phyloP scores from a whole-genome alignment of 2,329 filamentous ascomycete species.

The Nemania abortiva region DNA sequence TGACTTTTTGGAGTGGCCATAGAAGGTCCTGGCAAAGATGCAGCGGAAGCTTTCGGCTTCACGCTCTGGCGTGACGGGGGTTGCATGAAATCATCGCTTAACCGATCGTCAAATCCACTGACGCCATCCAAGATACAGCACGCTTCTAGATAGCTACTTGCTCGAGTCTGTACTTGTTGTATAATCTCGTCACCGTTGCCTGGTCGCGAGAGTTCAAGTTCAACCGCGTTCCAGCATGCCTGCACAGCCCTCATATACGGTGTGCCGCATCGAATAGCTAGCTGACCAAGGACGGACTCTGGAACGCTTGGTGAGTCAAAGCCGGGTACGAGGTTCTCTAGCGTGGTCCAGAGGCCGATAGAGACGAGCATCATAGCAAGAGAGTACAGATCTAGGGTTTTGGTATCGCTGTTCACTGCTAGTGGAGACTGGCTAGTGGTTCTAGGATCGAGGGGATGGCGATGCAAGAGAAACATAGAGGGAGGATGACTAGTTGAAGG shows the following conservation, averaged over 20 bases:
- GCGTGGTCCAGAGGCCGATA: slow-evolving; percentile 79
- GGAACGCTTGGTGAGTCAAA: slow-evolving; percentile 65
- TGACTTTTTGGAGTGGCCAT: slow-evolving; percentile 10
- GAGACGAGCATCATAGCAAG: slow-evolving; percentile 79
- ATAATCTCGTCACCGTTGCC: slow-evolving; percentile 64
- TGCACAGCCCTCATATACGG: slow-evolving; percentile 81
- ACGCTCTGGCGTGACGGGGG: slow-evolving; percentile 34
- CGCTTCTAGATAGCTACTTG: slow-evolving; percentile 70
- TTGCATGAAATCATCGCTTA: slow-evolving; percentile 58
- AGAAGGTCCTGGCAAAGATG: slow-evolving; percentile 40
- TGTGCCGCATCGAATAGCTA: slow-evolving; percentile 77
- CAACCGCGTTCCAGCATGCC: slow-evolving; percentile 77
- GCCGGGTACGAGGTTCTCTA: slow-evolving; percentile 65
- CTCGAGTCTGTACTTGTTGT: slow-evolving; percentile 65
- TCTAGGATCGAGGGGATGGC: slow-evolving; percentile 74
- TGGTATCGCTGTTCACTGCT: slow-evolving; percentile 64
- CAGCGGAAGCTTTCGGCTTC: slow-evolving; percentile 21
- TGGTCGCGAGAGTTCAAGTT: slow-evolving; percentile 66
- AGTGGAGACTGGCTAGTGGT: slow-evolving; percentile 63
- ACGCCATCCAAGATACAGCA: slow-evolving; percentile 72
- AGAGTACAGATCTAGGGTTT: slow-evolving; percentile 76
- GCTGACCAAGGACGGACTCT: slow-evolving; percentile 70
- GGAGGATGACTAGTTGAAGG: slow-evolving; percentile 52
- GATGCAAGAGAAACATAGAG: slow-evolving; percentile 62
- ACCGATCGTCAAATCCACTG: slow-evolving; percentile 66